phyloP scores from a whole-genome alignment of 148 eudicot genomes.

The Chenopodium berlandieri region DNA sequence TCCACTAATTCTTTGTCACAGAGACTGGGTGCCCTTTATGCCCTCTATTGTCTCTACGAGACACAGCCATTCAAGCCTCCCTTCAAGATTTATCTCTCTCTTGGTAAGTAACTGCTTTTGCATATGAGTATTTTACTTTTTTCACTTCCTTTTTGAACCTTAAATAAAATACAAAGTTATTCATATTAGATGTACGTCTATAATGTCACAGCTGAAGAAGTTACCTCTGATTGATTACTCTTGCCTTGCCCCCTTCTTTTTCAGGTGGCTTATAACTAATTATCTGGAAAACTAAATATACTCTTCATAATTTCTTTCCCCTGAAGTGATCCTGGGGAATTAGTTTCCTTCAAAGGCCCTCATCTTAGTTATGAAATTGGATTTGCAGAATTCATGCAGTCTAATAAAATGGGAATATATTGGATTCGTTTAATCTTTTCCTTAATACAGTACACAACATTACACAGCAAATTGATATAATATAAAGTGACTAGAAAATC shows the following conservation, averaged over 20 bases:
- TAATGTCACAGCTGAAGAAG: background rate
- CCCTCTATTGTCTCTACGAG: constrained; percentile 76
- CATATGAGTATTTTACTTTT: background rate
- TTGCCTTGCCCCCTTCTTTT: background rate
- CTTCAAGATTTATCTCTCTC: constrained; percentile 62
- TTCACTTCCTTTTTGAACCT: background rate
- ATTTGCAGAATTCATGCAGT: background rate
- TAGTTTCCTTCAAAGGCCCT: background rate
- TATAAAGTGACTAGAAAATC: background rate
- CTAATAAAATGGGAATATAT: no score
- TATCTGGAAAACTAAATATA: background rate
- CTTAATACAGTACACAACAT: background rate
- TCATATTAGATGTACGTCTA: background rate
- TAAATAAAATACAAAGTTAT: background rate
- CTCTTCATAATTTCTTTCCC: background rate
- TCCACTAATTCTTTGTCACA: constrained; percentile 42
- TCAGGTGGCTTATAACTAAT: background rate
- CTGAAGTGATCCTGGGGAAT: background rate
- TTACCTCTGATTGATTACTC: background rate
- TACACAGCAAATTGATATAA: background rate
- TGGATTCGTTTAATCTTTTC: background rate
- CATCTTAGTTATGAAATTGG: background rate
- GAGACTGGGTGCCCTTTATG: constrained; percentile 77
- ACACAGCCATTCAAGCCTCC: constrained; percentile 90
- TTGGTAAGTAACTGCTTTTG: constrained; percentile 45